Conservation (phyloP, 2,329 filamentous ascomycete genomes). For the Madurella fahalii region DNA sequence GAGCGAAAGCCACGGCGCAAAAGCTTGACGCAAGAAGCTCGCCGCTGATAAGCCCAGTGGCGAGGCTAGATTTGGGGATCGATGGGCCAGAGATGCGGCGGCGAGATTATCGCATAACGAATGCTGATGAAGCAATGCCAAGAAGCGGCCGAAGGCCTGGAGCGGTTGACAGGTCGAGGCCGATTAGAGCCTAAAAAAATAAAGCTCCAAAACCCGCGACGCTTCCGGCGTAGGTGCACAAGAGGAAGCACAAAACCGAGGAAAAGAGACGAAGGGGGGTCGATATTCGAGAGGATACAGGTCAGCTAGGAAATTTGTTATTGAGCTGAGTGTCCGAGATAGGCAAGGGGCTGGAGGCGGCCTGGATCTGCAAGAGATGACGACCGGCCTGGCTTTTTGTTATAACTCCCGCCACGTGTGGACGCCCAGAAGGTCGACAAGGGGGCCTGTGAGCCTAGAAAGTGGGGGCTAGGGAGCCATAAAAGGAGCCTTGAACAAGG, state of each 20-base stretch:
- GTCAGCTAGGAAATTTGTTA: too few species aligned
- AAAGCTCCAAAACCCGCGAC: background rate
- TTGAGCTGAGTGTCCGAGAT: too few species aligned
- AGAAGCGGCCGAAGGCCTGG: constrained; percentile 16
- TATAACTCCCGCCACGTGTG: background rate
- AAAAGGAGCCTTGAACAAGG: background rate
- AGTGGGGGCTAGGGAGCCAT: background rate
- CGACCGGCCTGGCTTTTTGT: background rate
- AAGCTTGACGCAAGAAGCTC: background rate
- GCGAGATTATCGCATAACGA: constrained; percentile 17
- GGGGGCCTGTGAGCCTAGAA: background rate
- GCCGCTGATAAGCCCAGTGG: background rate
- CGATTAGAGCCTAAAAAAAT: constrained; percentile 10
- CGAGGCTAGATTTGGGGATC: constrained; percentile 1
- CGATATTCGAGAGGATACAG: too few species aligned
- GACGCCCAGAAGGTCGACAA: background rate
- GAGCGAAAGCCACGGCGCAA: background rate
- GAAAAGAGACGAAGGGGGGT: too few species aligned
- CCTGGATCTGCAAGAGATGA: background rate
- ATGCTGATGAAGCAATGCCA: constrained; percentile 25
- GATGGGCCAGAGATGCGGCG: constrained; percentile 1
- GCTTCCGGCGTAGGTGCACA: too few species aligned
- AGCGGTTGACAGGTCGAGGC: constrained; percentile 6
- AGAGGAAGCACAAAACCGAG: too few species aligned
- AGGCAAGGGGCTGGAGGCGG: background rate